Evolutionary conservation across 805 yeast species (phyloP).

Genomic region (Scheffersomyces amazonensis): DNA sequence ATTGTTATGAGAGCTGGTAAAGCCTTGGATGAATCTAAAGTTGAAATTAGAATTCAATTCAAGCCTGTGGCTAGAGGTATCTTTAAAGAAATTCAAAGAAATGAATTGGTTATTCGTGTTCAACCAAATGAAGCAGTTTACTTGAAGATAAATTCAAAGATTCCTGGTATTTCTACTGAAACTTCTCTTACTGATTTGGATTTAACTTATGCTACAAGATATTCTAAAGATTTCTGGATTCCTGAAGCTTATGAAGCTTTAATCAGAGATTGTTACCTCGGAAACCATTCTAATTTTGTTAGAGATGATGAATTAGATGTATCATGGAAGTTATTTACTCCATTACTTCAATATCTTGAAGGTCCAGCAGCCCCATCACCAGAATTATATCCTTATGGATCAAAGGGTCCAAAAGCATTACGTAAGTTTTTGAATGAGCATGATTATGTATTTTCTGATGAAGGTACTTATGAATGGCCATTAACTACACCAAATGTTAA

Average conservation of each 20-base stretch:
- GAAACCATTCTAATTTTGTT: constrained; percentile 95
- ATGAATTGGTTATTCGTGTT: constrained; percentile 89
- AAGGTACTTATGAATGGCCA: constrained; percentile 87
- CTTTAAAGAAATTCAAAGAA: constrained; percentile 77
- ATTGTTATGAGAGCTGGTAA: constrained; percentile 95
- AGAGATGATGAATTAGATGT: constrained; percentile 96
- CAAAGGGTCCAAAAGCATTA: constrained; percentile 79
- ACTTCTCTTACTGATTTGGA: constrained; percentile 88
- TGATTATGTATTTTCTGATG: constrained; percentile 67
- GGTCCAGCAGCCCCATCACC: constrained; percentile 66
- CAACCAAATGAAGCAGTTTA: constrained; percentile 96
- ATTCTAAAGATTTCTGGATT: constrained; percentile 79
- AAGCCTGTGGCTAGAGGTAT: constrained; percentile 82
- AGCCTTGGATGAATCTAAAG: constrained; percentile 93
- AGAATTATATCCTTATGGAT: constrained; percentile 77
- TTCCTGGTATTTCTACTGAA: constrained; percentile 84
- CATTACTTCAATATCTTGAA: constrained; percentile 79
- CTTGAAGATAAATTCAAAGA: constrained; percentile 87
- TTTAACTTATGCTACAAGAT: constrained; percentile 78
- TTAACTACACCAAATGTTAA: constrained; percentile 52
- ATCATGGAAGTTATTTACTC: constrained; percentile 92
- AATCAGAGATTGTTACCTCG: constrained; percentile 84
- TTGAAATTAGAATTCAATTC: constrained; percentile 91
- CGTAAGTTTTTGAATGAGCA: constrained; percentile 60
- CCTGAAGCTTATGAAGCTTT: constrained; percentile 98